Percentiles rank a stretch among this genome's conserved stretches.
Evolutionary conservation across 768 basidiomycete genomes (phyloP).

Genomic region (Hygrophoropsis aurantiaca): DNA sequence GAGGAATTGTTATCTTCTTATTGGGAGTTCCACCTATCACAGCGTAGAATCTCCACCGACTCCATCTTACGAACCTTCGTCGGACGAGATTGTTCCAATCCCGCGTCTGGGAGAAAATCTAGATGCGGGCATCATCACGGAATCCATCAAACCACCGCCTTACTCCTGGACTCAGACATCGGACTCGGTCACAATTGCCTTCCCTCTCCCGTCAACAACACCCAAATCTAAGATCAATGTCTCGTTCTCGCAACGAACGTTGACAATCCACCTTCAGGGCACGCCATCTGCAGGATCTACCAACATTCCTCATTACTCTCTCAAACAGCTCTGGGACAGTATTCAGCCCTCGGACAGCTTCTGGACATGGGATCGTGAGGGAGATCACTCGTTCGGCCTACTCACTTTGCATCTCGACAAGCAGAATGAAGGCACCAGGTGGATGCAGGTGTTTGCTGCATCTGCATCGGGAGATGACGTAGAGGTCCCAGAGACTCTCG

Average conservation of each 20-base stretch:
- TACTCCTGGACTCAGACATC: slow-evolving; percentile 93
- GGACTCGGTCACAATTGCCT: slow-evolving; percentile 79
- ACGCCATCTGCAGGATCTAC: slow-evolving; percentile 28
- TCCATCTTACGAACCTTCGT: slow-evolving; percentile 52
- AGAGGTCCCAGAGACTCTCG: slow-evolving; percentile 86
- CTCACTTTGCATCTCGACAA: slow-evolving; percentile 89
- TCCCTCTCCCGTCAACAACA: slow-evolving; percentile 77
- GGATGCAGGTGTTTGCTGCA: slow-evolving; percentile 82
- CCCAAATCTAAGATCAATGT: slow-evolving; percentile 65
- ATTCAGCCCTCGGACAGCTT: slow-evolving; percentile 79
- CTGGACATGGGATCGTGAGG: slow-evolving; percentile 91
- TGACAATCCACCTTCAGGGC: slow-evolving; percentile 62
- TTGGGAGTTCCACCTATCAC: slow-evolving; percentile 59
- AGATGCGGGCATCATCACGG: slow-evolving; percentile 33
- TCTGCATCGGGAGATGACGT: slow-evolving; percentile 44
- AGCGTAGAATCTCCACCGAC: slow-evolving; percentile 32
- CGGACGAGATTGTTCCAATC: slow-evolving; percentile 69
- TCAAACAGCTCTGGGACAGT: slow-evolving; percentile 73
- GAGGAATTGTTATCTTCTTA: slow-evolving; percentile 49
- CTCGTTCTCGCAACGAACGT: slow-evolving; percentile 58
- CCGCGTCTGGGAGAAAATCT: slow-evolving; percentile 62
- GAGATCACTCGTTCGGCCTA: slow-evolving; percentile 62
- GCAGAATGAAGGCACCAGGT: slow-evolving; percentile 75
- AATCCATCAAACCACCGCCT: slow-evolving; percentile 60
- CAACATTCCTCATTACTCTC: slow-evolving; percentile 57